These are phyloP conservation scores for Zopfia rhizophila DNA, from an alignment of 2,329 filamentous ascomycete species.

Conservation along the genomic window DNA sequence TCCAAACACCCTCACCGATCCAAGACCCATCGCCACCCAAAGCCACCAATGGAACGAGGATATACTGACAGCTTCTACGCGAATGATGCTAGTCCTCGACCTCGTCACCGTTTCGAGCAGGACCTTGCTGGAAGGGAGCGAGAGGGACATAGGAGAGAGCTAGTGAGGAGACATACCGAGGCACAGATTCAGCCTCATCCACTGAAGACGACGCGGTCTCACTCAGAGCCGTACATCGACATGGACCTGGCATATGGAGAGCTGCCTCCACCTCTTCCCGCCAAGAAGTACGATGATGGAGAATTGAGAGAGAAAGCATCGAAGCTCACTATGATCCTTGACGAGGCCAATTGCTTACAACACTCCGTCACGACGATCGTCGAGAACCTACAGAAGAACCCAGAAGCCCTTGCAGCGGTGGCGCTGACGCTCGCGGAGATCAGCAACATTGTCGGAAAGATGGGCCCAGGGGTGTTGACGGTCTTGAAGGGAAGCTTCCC, in stretches of 20 bases:
- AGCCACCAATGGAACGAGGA: slow-evolving; percentile 56
- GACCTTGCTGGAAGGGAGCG: slow-evolving; percentile 43
- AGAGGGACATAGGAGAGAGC: slow-evolving; percentile 49
- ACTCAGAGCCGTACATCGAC: slow-evolving; percentile 70
- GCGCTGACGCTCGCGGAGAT: slow-evolving; percentile 93
- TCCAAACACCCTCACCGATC: slow-evolving; percentile 36
- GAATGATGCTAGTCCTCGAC: slow-evolving; percentile 48
- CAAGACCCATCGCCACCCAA: slow-evolving; percentile 34
- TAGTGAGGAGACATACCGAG: slow-evolving; percentile 57
- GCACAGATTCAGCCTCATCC: slow-evolving; percentile 31
- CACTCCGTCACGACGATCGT: slow-evolving; percentile 87
- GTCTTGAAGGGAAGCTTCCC: slow-evolving; percentile 84
- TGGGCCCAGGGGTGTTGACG: slow-evolving; percentile 82
- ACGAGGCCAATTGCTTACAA: slow-evolving; percentile 89
- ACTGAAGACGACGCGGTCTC: slow-evolving; percentile 40
- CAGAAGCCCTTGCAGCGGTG: slow-evolving; percentile 92
- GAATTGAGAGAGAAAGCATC: slow-evolving; percentile 75
- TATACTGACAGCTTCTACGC: slow-evolving; percentile 58
- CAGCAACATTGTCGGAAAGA: slow-evolving; percentile 80
- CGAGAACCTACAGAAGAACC: slow-evolving; percentile 79
- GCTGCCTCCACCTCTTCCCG: slow-evolving; percentile 74
- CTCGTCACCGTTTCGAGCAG: slow-evolving; percentile 38
- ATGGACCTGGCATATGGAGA: slow-evolving; percentile 94
- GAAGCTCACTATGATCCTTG: slow-evolving; percentile 79
- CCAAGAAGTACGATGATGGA: slow-evolving; percentile 61